Percentiles rank a stretch among this genome's conserved stretches.
Evolutionary conservation across 2,329 filamentous ascomycete genomes (phyloP).

Genomic region (Herpotrichia juniperi): DNA sequence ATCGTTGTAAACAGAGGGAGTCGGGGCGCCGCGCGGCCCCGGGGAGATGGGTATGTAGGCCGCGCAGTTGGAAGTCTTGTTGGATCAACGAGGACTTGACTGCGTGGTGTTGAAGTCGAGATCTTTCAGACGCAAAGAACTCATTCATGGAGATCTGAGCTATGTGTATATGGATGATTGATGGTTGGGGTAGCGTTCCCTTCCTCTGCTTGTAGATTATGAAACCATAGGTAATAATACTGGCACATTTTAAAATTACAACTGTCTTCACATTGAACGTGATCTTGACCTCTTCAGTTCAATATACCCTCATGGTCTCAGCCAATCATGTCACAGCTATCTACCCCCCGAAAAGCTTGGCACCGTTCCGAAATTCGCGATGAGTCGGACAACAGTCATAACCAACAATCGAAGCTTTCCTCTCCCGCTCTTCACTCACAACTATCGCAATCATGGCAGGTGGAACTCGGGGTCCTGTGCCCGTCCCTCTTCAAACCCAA

Average conservation of each 20-base stretch:
- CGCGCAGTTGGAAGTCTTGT: background rate
- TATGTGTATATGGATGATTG: conserved; percentile 6
- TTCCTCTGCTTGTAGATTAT: conserved; percentile 6
- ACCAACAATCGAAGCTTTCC: conserved; percentile 11
- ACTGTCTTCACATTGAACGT: no score
- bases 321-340: conserved; percentile 8
- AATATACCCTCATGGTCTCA: no score
- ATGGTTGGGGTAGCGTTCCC: background rate
- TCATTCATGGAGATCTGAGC: background rate
- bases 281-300: no score
- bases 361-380: conserved; percentile 16
- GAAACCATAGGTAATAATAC: conserved; percentile 3
- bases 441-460: conserved; percentile 46
- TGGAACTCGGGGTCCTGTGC: conserved; percentile 55
- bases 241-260: background rate
- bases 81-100: background rate
- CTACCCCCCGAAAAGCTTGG: conserved; percentile 14
- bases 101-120: background rate
- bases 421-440: conserved; percentile 24
- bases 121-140: background rate
- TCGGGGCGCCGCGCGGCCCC: background rate
- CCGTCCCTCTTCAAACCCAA: conserved; percentile 48
- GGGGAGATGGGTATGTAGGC: background rate
- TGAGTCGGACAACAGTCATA: conserved; percentile 15
- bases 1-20: background rate